A percentile compares a stretch with the other conserved stretches of the same genome.
These are phyloP conservation scores for Scopulariopsis brevicaulis DNA, from an alignment of 2,329 filamentous ascomycete genomes.

Conservation along the genomic window DNA sequence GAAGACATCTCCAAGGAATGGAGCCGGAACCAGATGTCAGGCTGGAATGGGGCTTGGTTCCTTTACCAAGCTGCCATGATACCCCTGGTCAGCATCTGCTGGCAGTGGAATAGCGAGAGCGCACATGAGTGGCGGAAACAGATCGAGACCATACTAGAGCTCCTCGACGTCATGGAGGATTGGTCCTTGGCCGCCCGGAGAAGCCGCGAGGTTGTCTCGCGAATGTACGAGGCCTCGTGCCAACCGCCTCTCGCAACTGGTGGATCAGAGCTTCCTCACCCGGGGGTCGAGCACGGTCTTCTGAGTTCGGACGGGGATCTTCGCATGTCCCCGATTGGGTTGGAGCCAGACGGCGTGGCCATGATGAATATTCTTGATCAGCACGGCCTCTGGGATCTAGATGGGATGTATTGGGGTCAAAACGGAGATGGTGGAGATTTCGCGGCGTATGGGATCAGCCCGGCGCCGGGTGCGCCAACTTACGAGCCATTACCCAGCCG, in stretches of 20 bases:
- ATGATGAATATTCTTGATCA: slow-evolving; percentile 43
- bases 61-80: slow-evolving; percentile 74
- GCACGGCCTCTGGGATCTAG: slow-evolving; percentile 42
- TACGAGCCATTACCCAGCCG: neutral
- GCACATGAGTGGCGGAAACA: slow-evolving; percentile 42
- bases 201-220: slow-evolving; percentile 50
- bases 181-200: slow-evolving; percentile 54
- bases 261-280: slow-evolving; percentile 16
- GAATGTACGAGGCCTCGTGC: slow-evolving; percentile 48
- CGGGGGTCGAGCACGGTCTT: slow-evolving; percentile 21
- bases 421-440: neutral
- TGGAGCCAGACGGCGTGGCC: slow-evolving; percentile 36
- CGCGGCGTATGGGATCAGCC: neutral
- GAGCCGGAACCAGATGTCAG: slow-evolving; percentile 62
- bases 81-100: slow-evolving; percentile 63
- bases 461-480: neutral
- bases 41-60: slow-evolving; percentile 76
- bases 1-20: slow-evolving; percentile 62
- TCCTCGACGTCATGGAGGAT: slow-evolving; percentile 52
- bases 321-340: slow-evolving; percentile 38
- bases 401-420: slow-evolving; percentile 42
- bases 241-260: slow-evolving; percentile 21
- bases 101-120: slow-evolving; percentile 42
- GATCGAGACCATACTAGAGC: slow-evolving; percentile 45
- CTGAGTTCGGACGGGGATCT: slow-evolving; percentile 26